Evolutionary conservation across 1,284 basidiomycete genomes (phyloP).

Genomic region (Melanopsichium pennsylvanicum): DNA sequence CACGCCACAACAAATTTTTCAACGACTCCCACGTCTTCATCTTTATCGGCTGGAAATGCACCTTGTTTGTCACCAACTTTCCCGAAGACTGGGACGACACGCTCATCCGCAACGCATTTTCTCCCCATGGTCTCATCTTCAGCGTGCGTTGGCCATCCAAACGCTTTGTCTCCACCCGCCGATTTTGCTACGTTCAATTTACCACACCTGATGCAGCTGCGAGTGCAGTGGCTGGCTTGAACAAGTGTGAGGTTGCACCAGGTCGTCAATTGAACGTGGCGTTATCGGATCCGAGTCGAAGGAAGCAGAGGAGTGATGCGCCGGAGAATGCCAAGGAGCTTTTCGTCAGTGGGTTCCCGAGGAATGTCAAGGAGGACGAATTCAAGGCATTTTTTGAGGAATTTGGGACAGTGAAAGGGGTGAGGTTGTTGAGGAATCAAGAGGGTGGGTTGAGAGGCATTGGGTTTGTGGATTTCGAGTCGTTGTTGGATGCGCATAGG

Average conservation of each 20-base stretch:
- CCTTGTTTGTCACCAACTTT: slow-evolving; percentile 96
- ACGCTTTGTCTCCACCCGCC: slow-evolving; percentile 85
- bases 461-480: slow-evolving; percentile 89
- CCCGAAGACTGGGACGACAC: slow-evolving; percentile 82
- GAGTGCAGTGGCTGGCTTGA: slow-evolving; percentile 77
- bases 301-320: slow-evolving; percentile 85
- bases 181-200: slow-evolving; percentile 95
- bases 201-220: slow-evolving; percentile 82
- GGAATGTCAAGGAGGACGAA: slow-evolving; percentile 77
- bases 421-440: slow-evolving; percentile 79
- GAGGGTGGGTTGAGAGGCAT: slow-evolving; percentile 81
- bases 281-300: slow-evolving; percentile 88
- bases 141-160: slow-evolving; percentile 98
- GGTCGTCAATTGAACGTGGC: slow-evolving; percentile 78
- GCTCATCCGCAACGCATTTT: slow-evolving; percentile 78
- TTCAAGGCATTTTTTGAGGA: slow-evolving; percentile 76
- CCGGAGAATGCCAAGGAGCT: slow-evolving; percentile 80
- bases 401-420: slow-evolving; percentile 79
- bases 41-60: slow-evolving; percentile 89
- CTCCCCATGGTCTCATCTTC: slow-evolving; percentile 84
- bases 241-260: slow-evolving; percentile 75
- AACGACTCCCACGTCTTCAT: slow-evolving; percentile 74
- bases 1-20: slow-evolving; percentile 89
- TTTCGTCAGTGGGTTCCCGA: slow-evolving; percentile 83
- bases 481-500: slow-evolving; percentile 52